A percentile compares a stretch with the other conserved stretches of the same genome.
These are phyloP conservation scores for Trichomonas gallinae DNA, from an alignment of 208 protist species.

Conservation along the genomic window DNA sequence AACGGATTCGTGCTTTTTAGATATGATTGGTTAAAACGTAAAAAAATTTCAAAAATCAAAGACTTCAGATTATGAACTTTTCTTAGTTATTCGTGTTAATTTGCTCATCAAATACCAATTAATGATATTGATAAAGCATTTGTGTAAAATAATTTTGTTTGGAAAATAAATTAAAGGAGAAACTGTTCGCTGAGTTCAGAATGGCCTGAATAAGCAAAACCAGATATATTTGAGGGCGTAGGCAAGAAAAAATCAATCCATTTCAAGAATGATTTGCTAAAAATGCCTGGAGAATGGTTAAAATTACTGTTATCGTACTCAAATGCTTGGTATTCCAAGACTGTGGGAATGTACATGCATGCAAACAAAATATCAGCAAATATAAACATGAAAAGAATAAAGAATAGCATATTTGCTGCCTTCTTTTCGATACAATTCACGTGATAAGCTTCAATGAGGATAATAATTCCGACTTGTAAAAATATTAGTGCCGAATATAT, in stretches of 20 bases:
- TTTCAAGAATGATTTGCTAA: too few relatives aligned
- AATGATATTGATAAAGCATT: too few relatives aligned
- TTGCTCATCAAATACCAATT: too few relatives aligned
- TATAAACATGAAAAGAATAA: neutral
- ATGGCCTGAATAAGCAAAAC: neutral
- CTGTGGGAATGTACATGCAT: neutral
- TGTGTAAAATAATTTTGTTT: too few relatives aligned
- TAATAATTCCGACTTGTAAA: neutral
- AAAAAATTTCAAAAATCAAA: too few relatives aligned
- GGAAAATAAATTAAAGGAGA: neutral
- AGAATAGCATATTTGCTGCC: too few relatives aligned
- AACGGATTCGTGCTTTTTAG: too few relatives aligned
- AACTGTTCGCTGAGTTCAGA: neutral
- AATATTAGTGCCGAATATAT: neutral
- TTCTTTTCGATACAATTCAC: neutral
- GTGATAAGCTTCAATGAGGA: too few relatives aligned
- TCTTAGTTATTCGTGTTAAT: too few relatives aligned
- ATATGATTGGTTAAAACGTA: too few relatives aligned
- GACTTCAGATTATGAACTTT: too few relatives aligned
- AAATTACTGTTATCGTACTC: neutral
- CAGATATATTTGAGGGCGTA: neutral
- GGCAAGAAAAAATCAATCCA: neutral
- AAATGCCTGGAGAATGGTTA: too few relatives aligned
- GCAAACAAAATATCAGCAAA: neutral
- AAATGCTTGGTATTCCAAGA: neutral